Evolutionary conservation across 345 rosid genomes (phyloP).

Genomic region (Euphorbia pulcherrima): DNA sequence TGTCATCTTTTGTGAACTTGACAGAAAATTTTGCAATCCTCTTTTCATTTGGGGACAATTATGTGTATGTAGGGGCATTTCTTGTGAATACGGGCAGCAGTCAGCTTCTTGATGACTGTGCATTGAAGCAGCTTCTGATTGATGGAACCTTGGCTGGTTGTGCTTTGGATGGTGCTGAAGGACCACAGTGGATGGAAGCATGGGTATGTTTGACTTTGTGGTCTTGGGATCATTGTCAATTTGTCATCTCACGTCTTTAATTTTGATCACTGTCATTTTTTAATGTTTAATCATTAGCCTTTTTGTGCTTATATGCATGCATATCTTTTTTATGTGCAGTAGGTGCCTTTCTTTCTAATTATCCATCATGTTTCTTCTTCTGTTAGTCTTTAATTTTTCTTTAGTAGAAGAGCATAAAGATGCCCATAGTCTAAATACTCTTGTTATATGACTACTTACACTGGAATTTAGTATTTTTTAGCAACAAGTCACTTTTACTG

Average conservation of each 20-base stretch:
- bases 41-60: not conserved
- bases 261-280: not conserved
- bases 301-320: not conserved
- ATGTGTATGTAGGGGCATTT: constrained; percentile 67
- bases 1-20: not conserved
- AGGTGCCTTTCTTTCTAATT: not conserved
- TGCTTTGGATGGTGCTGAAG: constrained; percentile 97
- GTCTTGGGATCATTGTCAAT: constrained; percentile 1
- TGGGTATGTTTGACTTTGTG: constrained; percentile 61
- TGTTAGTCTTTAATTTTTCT: not conserved
- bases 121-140: constrained; percentile 84
- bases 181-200: constrained; percentile 99
- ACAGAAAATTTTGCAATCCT: not conserved
- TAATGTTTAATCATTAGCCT: not conserved
- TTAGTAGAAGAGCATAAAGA: not conserved
- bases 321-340: not conserved
- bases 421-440: not conserved
- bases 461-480: not conserved
- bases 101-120: constrained; percentile 92
- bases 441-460: not conserved
- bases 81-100: constrained; percentile 95
- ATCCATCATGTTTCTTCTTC: not conserved
- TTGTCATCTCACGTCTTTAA: too few relatives aligned
- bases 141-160: constrained; percentile 96
- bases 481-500: not conserved